Evolutionary conservation across 2,329 filamentous ascomycete genomes (phyloP).

Genomic region (Orbilia quercus): DNA sequence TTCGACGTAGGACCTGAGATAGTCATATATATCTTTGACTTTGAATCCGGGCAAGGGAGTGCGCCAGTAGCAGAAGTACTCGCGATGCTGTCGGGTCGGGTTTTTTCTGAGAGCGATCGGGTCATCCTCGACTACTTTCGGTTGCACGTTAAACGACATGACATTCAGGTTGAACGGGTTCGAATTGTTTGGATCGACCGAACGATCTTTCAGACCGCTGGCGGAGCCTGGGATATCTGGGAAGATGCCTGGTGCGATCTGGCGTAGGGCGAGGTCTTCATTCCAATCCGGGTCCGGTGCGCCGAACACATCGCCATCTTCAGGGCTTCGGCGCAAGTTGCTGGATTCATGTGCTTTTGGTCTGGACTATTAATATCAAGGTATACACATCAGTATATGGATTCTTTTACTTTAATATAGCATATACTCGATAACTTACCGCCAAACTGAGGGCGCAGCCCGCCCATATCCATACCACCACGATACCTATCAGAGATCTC

Average conservation of each 20-base stretch:
- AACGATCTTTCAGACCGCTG: neutral
- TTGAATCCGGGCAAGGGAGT: constrained; percentile 11
- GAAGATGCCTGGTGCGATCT: constrained; percentile 2
- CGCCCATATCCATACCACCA: constrained; percentile 19
- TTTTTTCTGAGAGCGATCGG: constrained; percentile 27
- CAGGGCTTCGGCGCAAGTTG: neutral
- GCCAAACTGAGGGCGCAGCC: constrained; percentile 1
- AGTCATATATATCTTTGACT: neutral
- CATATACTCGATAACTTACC: neutral
- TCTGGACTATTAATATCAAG: neutral
- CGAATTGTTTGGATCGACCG: neutral
- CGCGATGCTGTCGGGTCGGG: constrained; percentile 26
- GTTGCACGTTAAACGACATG: constrained; percentile 36
- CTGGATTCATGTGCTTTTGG: neutral
- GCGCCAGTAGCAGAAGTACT: constrained; percentile 50
- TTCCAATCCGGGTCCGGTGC: constrained; percentile 14
- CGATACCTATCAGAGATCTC: constrained; percentile 15
- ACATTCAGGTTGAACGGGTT: neutral
- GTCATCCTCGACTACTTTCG: constrained; percentile 6
- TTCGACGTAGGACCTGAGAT: neutral
- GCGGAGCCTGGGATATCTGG: neutral
- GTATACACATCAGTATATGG: neutral
- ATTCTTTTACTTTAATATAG: no score
- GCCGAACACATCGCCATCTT: neutral
- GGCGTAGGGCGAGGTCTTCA: constrained; percentile 24